phyloP scores from a whole-genome alignment of 495 filamentous ascomycete species.

The Daldinia caldariorum region DNA sequence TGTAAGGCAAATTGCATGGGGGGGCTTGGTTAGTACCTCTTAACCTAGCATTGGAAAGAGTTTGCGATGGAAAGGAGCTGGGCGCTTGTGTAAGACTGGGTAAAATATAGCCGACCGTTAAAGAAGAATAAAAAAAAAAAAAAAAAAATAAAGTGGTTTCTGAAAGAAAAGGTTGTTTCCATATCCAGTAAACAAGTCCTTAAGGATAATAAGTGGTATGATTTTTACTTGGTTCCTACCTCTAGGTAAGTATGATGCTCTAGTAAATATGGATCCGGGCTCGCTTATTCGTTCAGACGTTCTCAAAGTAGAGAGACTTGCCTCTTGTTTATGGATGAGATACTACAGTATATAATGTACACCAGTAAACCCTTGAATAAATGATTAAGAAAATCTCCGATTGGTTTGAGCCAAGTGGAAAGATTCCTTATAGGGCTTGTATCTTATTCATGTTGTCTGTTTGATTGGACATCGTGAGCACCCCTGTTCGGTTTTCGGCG shows the following conservation, averaged over 20 bases:
- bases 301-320: background rate
- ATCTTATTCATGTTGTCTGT: background rate
- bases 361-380: background rate
- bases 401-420: background rate
- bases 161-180: background rate
- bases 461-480: background rate
- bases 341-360: background rate
- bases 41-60: background rate
- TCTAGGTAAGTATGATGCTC: background rate
- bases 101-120: too few species aligned
- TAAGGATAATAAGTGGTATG: constrained; percentile 1
- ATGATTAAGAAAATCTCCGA: background rate
- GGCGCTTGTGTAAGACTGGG: background rate
- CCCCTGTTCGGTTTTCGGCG: background rate
- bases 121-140: too few species aligned
- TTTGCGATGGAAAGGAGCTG: constrained; percentile 1
- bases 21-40: background rate
- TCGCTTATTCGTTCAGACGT: background rate
- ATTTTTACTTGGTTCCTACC: background rate
- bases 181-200: background rate
- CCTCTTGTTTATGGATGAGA: background rate
- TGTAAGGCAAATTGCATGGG: background rate
- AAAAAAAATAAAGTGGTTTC: background rate
- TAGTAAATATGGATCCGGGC: background rate
- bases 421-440: background rate